Evolutionary conservation across 371 early-diverging fungal species (phyloP).

Genomic region (Polyrhizophydium stewartii): DNA sequence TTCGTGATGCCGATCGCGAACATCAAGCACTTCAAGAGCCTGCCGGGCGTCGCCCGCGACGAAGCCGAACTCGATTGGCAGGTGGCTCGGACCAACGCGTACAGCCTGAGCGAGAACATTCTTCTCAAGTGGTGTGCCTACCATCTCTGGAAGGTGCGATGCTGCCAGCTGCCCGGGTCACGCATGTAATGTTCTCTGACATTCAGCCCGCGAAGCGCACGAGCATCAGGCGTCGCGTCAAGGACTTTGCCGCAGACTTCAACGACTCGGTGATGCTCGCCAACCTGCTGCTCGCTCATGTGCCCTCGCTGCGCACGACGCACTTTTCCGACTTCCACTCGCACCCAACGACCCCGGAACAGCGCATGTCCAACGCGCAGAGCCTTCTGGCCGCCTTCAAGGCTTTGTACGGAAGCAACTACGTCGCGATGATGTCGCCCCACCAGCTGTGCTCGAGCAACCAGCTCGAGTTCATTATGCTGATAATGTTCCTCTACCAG

Average conservation of each 20-base stretch:
- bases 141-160: conserved; percentile 35
- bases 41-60: conserved; percentile 25
- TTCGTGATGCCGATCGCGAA: conserved; percentile 20
- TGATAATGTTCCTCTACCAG: conserved; percentile 41
- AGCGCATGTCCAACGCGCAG: conserved; percentile 16
- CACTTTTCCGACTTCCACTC: conserved; percentile 17
- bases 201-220: neutral
- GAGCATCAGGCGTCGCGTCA: conserved; percentile 9
- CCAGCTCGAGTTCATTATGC: conserved; percentile 25
- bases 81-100: conserved; percentile 16
- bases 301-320: conserved; percentile 17
- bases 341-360: conserved; percentile 9
- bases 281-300: conserved; percentile 25
- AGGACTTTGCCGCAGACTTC: conserved; percentile 30
- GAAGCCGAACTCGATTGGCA: conserved; percentile 33
- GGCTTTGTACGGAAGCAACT: conserved; percentile 14
- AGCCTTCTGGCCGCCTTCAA: conserved; percentile 17
- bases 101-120: conserved; percentile 24
- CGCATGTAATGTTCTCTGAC: neutral
- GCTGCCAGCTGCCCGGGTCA: neutral
- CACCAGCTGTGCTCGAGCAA: conserved; percentile 8
- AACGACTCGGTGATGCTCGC: conserved; percentile 20
- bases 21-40: conserved; percentile 17
- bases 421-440: neutral
- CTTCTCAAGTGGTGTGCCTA: conserved; percentile 37